Evolutionary conservation across 352 stramenopile genomes (phyloP), one percentile per base, ranked within the genome.

Genomic region (Bremia lactucae): DNA sequence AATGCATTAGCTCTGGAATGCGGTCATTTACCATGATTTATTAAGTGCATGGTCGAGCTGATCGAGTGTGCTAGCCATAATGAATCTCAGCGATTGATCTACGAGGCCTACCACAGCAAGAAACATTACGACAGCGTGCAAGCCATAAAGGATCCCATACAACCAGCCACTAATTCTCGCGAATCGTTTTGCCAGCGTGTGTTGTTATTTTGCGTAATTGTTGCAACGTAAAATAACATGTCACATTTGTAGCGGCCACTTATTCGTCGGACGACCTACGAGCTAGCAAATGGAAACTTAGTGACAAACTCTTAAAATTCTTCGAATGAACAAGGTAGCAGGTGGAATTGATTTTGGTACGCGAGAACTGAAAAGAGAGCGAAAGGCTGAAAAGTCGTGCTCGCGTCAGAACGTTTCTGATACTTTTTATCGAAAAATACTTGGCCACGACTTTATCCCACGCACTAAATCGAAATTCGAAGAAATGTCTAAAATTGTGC

Each of bases 51-150:
- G 54, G 25, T 73, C 11, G 71, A 84, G 60, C 62, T 84, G 18
- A 87, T 88, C 46, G 72, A 87, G 47, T 88, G 76, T 52, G 76
- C 83, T 36, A 45, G 54, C 4, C 54, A 72, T 11, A 66, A n/a
- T n/a, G n/a, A 68, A 16, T 71, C 77, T 11, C 66, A 38, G 25
- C 50, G 53, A 10, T 46, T 87, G 15, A 42, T 82, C 20, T 68
- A 86, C 50, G 57, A 82, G 21, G 68, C 69, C 10, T 87, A 84
- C 38, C 73, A 84, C 28, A 74, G 69, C 19, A 80, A 66, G 37
- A 76, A 92, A 42, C 79, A 92, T 58, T 89, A 87, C 48, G 79
- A 92, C 55, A 92, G 79, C 37, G 64, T 92, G 15, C 73, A 72
- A 9, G 48, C 62, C 14, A 41, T 83, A 5, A 58, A 53, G 10